phyloP scores from a whole-genome alignment of 805 yeast genomes.

The Clavispora vitiphila region DNA sequence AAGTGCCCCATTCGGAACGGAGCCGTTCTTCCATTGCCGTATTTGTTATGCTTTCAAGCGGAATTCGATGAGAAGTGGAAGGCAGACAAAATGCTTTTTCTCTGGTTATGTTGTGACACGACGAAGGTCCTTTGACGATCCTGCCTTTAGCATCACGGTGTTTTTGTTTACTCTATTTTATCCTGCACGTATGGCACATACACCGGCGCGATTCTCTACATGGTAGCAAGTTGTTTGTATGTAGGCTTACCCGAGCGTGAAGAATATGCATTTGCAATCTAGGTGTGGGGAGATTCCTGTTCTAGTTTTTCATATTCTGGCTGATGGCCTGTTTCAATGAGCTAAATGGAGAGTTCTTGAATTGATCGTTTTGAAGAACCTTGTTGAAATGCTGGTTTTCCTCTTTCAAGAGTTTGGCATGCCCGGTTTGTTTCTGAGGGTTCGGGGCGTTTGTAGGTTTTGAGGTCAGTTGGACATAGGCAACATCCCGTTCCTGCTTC shows the following conservation, averaged over 20 bases:
- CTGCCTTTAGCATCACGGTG: not conserved
- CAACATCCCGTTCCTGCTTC: conserved; percentile 3
- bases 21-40: not conserved
- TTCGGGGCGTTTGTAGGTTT: conserved; percentile 45
- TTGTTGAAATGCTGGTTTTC: conserved; percentile 57
- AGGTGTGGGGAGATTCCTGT: not conserved
- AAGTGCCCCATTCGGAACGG: conserved; percentile 2
- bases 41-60: not conserved
- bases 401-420: conserved; percentile 46
- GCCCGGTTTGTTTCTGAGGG: conserved; percentile 36
- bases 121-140: not conserved
- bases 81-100: not conserved
- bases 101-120: not conserved
- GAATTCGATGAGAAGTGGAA: not conserved
- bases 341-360: conserved; percentile 58
- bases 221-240: not conserved
- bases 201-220: not conserved
- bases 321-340: conserved; percentile 55
- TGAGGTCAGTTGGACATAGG: conserved; percentile 19
- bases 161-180: not conserved
- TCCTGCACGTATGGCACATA: not conserved
- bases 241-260: not conserved
- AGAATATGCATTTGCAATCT: not conserved
- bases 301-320: conserved; percentile 16
- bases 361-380: conserved; percentile 50